A percentile compares a stretch with the other conserved stretches of the same genome.
phyloP scores from a whole-genome alignment of 495 filamentous ascomycete species.

The Penicillium lividum region DNA sequence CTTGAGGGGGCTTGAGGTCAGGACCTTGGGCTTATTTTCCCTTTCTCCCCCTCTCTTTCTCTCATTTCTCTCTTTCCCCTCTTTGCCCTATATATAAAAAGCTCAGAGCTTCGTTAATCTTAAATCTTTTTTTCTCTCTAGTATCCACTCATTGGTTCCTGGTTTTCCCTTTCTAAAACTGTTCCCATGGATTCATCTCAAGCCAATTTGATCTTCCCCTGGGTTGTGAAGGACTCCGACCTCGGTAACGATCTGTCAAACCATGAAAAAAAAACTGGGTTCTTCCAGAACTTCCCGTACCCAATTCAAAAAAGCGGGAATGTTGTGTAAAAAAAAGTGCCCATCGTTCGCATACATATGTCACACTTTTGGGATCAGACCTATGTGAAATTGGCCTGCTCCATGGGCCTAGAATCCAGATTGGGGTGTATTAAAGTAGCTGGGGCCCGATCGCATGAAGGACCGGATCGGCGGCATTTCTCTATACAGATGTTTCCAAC shows the following conservation, averaged over 20 bases:
- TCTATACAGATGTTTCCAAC: neutral
- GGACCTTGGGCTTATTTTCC: neutral
- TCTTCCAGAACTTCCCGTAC: conserved; percentile 16
- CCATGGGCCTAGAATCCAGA: conserved; percentile 29
- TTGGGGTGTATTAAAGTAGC: neutral
- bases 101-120: no score
- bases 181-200: neutral
- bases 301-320: conserved; percentile 6
- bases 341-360: conserved; percentile 16
- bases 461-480: conserved; percentile 8
- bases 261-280: neutral
- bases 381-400: conserved; percentile 28
- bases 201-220: neutral
- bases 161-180: neutral
- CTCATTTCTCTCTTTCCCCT: neutral
- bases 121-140: no score
- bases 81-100: neutral
- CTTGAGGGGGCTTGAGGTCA: no score
- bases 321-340: conserved; percentile 12
- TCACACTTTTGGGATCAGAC: conserved; percentile 18
- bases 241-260: conserved; percentile 2
- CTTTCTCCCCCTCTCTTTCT: neutral
- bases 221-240: neutral
- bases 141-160: no score
- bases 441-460: conserved; percentile 5